Evolutionary conservation across 2,329 filamentous ascomycete genomes (phyloP).

Genomic region (Sporothrix globosa): DNA sequence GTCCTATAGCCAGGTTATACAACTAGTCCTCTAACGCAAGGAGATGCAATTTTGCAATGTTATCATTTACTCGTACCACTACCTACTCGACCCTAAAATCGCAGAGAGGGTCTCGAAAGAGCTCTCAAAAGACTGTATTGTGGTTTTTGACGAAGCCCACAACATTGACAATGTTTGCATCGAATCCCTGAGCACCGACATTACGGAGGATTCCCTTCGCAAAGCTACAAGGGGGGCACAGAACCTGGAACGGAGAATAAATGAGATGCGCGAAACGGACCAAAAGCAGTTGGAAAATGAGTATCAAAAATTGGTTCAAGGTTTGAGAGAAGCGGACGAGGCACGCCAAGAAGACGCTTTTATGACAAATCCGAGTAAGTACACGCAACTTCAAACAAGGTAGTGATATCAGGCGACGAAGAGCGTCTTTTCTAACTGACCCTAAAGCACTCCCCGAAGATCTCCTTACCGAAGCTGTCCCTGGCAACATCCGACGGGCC

Average conservation of each 20-base stretch:
- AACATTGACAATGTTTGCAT: conserved; percentile 99
- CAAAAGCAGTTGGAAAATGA: conserved; percentile 92
- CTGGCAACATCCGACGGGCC: conserved; percentile 91
- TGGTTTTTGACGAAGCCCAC: conserved; percentile 98
- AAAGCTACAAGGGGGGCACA: conserved; percentile 88
- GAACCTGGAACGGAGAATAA: conserved; percentile 87
- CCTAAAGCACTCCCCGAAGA: conserved; percentile 78
- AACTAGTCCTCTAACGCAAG: background rate
- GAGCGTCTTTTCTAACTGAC: background rate
- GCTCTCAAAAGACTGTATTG: conserved; percentile 95
- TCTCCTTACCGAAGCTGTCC: conserved; percentile 90
- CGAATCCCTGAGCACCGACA: conserved; percentile 92
- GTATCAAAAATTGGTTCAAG: conserved; percentile 93
- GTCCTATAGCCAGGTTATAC: background rate
- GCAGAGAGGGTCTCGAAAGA: conserved; percentile 80
- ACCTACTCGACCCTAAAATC: conserved; percentile 96
- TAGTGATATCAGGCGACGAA: too few species aligned
- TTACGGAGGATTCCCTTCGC: conserved; percentile 91
- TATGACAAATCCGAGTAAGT: conserved; percentile 80
- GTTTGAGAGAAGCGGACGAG: conserved; percentile 83
- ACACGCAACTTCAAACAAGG: too few species aligned
- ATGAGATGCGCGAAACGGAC: conserved; percentile 94
- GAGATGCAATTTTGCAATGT: conserved; percentile 99
- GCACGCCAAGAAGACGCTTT: conserved; percentile 92
- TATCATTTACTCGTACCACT: conserved; percentile 99